Evolutionary conservation across 2,329 filamentous ascomycete species (phyloP), one percentile per base, ranked within the genome.

Genomic region (Penicillium sp.): DNA sequence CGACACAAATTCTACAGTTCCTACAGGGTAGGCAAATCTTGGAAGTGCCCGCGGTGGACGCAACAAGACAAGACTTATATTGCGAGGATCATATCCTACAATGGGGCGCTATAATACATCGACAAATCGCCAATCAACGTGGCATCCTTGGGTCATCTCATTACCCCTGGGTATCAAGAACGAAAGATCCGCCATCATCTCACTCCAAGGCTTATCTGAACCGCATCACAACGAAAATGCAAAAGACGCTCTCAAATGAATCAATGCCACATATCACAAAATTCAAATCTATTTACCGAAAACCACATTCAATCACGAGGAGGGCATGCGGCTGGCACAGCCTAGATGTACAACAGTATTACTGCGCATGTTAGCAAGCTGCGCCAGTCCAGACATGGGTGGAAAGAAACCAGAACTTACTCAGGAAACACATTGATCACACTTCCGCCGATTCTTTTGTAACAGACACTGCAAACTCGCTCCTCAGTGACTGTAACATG

Each of bases 381-480:
- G 7, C 38, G 47, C 60, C 35, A 5, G 4, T 60, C 26, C 52
- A 19, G 26, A 8, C 52, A 44, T 30, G 23, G 8, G 23, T 29
- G 26, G 11, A 30, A 31, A 21, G 9, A 30, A 31, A 19, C 26
- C 17, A 45, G 46, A 26, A 83, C 85, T 74, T 88, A 92, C 79
- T 96, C 91, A 7, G 93, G 92, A 78, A 95, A 85, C 13, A 97
- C 93, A 46, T 93, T 90, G 63, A 98, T 90, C 19, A 97, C 95
- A 75, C 91, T 96, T 1, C 92, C 90, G 1, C 93, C 94, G 67
- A 99, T 86, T 67, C 95, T 84, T 83, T 97, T 98, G 77, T 97
- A 91, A 75, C 95, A 99, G 17, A 96, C 91, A 13, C 91, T 89
- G 75, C 95, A 99, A 58, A 97, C 90, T 56, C 92, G 84, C 73